Conservation (phyloP, 2,329 filamentous ascomycete genomes). For the Lecanicillium sp. region DNA sequence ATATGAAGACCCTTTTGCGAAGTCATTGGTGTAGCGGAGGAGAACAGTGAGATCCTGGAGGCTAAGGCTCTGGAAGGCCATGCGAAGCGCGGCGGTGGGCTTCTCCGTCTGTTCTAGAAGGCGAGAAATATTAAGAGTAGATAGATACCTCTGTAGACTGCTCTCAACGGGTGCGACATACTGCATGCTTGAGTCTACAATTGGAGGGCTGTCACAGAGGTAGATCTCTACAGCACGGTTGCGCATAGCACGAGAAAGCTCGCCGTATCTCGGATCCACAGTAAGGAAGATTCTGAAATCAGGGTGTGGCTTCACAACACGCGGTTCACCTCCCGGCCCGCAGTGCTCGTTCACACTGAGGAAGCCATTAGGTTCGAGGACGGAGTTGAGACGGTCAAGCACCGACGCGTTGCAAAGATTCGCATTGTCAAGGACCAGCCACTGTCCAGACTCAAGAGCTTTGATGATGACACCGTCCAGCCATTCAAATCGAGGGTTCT, state of each 20-base stretch:
- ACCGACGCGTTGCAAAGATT: constrained; percentile 96
- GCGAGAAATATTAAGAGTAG: constrained; percentile 28
- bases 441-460: constrained; percentile 77
- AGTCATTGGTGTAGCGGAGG: constrained; percentile 25
- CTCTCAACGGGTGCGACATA: constrained; percentile 44
- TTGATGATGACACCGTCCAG: constrained; percentile 87
- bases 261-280: constrained; percentile 84
- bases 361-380: constrained; percentile 84
- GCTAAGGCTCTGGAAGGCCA: constrained; percentile 43
- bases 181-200: constrained; percentile 27
- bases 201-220: constrained; percentile 45
- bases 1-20: constrained; percentile 15
- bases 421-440: constrained; percentile 94
- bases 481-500: constrained; percentile 88
- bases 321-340: constrained; percentile 71
- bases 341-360: constrained; percentile 93
- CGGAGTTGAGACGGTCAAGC: constrained; percentile 85
- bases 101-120: constrained; percentile 19
- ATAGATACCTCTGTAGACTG: constrained; percentile 40
- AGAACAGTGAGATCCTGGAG: constrained; percentile 39
- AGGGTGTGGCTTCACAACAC: constrained; percentile 73
- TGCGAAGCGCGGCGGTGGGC: constrained; percentile 23
- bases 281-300: constrained; percentile 92
- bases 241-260: constrained; percentile 92
- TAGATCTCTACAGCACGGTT: constrained; percentile 91